A percentile compares a stretch with the other conserved stretches of the same genome.
Evolutionary conservation across 441 rosid genomes (phyloP).

Genomic region (Eutrema salsugineum): DNA sequence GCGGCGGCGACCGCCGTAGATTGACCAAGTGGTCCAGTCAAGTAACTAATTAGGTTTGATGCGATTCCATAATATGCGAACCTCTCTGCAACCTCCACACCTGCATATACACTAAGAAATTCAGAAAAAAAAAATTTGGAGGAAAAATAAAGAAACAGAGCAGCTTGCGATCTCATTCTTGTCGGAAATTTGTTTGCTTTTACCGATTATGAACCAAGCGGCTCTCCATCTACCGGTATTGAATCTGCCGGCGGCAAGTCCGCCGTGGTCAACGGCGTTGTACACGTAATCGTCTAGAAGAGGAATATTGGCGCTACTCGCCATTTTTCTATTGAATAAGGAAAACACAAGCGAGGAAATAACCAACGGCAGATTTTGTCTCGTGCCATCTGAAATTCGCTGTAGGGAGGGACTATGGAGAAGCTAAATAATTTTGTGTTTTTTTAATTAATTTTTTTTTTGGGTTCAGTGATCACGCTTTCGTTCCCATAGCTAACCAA

Average conservation of each 20-base stretch:
- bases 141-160: no score
- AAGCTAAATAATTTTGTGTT: no score
- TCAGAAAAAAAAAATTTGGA: no score
- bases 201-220: constrained; percentile 37
- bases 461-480: no score
- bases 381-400: no score
- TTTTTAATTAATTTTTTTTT: no score
- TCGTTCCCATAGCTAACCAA: no score
- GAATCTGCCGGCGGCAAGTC: constrained; percentile 12
- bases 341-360: no score
- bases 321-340: not conserved
- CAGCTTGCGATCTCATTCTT: not conserved
- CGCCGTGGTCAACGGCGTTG: constrained; percentile 23
- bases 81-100: constrained; percentile 39
- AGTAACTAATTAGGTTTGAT: constrained; percentile 48
- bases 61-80: constrained; percentile 40
- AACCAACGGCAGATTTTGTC: no score
- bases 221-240: constrained; percentile 32
- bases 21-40: constrained; percentile 60
- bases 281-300: not conserved
- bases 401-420: no score
- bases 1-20: constrained; percentile 61
- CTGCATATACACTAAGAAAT: not conserved
- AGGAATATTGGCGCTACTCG: not conserved
- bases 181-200: not conserved